A percentile compares a stretch with the other conserved stretches of the same genome.
These are phyloP conservation scores for Violaceomyces palustris DNA, from an alignment of 1,284 basidiomycete species.

Conservation along the genomic window DNA sequence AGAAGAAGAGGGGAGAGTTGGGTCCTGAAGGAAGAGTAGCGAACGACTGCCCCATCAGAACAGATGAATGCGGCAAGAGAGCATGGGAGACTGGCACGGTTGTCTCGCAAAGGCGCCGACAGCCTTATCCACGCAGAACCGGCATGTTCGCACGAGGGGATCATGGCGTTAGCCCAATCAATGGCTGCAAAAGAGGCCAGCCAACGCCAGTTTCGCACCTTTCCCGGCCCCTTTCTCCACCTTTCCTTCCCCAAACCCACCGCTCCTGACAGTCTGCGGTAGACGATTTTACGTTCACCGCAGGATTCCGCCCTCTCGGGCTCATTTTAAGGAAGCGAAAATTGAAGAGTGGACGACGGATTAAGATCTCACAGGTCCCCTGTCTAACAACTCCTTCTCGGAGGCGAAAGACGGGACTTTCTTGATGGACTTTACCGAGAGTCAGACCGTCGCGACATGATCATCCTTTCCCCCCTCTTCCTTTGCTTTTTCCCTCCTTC, in stretches of 20 bases:
- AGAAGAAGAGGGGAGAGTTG: no score
- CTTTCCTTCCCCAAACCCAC: not conserved
- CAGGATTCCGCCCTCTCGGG: conserved; percentile 51
- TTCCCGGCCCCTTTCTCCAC: not conserved
- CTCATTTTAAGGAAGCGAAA: conserved; percentile 40
- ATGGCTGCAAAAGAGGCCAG: no score
- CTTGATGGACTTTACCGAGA: conserved; percentile 42
- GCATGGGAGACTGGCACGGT: no score
- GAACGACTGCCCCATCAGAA: no score
- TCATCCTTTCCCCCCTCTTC: not conserved
- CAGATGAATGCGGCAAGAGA: no score
- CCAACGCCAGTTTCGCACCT: not conserved
- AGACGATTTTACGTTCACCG: conserved; percentile 29
- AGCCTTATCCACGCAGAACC: no score
- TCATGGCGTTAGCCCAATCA: no score
- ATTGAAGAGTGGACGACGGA: conserved; percentile 30
- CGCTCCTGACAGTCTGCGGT: conserved; percentile 51
- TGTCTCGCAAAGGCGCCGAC: no score
- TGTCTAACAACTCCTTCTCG: conserved; percentile 3
- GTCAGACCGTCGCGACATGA: conserved; percentile 50
- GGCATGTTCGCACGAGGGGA: no score
- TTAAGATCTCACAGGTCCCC: conserved; percentile 48
- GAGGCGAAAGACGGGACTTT: conserved; percentile 5
- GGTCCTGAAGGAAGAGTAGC: no score
- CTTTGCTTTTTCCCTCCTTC: not conserved